Conservation (phyloP, 192 early-diverging fungal genomes). For the Linnemannia zychae region DNA sequence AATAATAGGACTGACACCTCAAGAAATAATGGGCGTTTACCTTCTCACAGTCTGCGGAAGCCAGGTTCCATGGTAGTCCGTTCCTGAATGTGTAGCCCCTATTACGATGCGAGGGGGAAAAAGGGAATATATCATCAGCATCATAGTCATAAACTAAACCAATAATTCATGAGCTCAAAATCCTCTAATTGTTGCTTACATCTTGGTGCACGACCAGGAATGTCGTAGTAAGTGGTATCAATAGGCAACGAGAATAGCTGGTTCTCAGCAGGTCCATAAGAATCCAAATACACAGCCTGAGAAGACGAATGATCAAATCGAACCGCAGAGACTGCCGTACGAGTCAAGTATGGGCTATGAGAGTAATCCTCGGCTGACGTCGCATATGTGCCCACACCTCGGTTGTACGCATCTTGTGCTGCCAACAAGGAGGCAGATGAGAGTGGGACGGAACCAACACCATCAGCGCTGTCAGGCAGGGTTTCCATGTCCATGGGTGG, state of each 20-base stretch:
- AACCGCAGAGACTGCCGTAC: constrained; percentile 62
- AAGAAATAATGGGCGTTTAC: constrained; percentile 21
- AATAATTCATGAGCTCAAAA: not conserved
- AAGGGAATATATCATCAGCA: not conserved
- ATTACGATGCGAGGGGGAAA: not conserved
- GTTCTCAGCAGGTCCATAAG: constrained; percentile 74
- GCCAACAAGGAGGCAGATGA: not conserved
- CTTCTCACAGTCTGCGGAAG: constrained; percentile 89
- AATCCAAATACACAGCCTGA: constrained; percentile 64
- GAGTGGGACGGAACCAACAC: not conserved
- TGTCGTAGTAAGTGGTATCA: constrained; percentile 91
- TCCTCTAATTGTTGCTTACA: constrained; percentile 59
- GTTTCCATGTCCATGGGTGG: constrained; percentile 6
- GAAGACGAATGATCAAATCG: constrained; percentile 65
- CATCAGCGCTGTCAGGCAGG: not conserved
- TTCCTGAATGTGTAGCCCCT: constrained; percentile 90
- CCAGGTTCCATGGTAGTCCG: constrained; percentile 96
- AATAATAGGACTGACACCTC: no score
- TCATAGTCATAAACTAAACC: not conserved
- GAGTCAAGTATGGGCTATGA: constrained; percentile 75
- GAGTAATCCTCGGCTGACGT: constrained; percentile 76
- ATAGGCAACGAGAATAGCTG: constrained; percentile 83
- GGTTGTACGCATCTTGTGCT: not conserved
- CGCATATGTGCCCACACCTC: constrained; percentile 61
- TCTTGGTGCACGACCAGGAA: constrained; percentile 89